Base-by-base conservation (phyloP, 257 asterid genomes). In the Cruciata laevipes region DNA sequence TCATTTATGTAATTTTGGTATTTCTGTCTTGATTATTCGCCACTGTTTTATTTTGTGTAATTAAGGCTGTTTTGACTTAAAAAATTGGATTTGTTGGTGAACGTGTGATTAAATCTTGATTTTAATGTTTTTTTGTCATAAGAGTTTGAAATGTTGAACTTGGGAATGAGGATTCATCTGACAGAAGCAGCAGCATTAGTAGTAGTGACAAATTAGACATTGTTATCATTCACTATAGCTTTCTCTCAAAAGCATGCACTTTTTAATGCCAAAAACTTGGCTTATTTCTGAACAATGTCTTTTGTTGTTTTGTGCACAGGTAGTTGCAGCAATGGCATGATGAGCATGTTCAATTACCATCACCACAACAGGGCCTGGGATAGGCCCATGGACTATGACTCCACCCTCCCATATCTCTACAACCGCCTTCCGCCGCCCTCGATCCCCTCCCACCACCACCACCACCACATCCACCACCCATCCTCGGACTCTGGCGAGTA, bases 241-340 rank as follows among this genome's bases (percentile, higher is more conserved):
- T 25, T 23, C 23, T 14, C 71, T 68, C 52, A 69, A 59, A 59
- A 69, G 60, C 60, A 30, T 27, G 67, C 73, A 58, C 17, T 14
- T 53, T 52, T 23, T 30, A 20, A 31, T 6, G 21, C 5, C 17
- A 5, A 9, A 27, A 18, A 24, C 20, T 64, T 64, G 37, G 61
- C 60, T 17, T 13, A 11, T 16, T 56, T 37, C 6, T 53, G 23
- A 53, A 49, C 11, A 70, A 21, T 35, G 7, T 13, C 35, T 42
- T 32, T 44, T 56, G 20, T 49, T 61, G 61, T 44, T 72, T 17
- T 60, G 12, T 66, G 64, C n/a, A 13, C 84, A 90, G 97, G 91
- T 24, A 78, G 77, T 16, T 80, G 76, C 61, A 70, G 73, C 49
- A 77, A 75, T 77, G 86, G 87, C 71, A 75, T 84, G 86, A 83